A percentile compares a stretch with the other conserved stretches of the same genome.
These are phyloP conservation scores for Epithele typhae DNA, from an alignment of 768 basidiomycete species.

Conservation along the genomic window DNA sequence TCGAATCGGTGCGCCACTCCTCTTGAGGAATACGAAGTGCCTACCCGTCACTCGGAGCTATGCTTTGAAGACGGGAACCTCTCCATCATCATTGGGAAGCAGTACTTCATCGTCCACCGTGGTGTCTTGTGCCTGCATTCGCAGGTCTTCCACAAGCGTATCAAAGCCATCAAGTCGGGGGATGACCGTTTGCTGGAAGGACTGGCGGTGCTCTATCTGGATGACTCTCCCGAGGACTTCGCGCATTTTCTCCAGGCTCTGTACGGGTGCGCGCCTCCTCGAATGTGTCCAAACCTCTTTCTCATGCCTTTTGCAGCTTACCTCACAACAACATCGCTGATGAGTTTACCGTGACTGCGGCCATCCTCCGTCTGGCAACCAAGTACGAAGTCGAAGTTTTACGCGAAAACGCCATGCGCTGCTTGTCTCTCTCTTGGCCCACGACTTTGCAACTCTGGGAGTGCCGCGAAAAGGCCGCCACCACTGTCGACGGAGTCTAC, in stretches of 20 bases:
- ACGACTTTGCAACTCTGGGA: conserved; percentile 63
- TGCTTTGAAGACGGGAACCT: conserved; percentile 71
- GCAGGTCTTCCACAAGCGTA: conserved; percentile 37
- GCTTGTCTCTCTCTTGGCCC: conserved; percentile 55
- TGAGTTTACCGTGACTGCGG: conserved; percentile 50
- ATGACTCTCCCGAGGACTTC: conserved; percentile 55
- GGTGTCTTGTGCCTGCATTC: conserved; percentile 67
- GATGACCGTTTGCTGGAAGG: conserved; percentile 44
- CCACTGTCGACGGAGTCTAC: conserved; percentile 46
- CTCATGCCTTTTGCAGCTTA: not conserved
- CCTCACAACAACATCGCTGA: not conserved
- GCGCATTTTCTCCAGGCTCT: conserved; percentile 56
- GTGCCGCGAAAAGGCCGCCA: conserved; percentile 54
- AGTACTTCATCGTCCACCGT: conserved; percentile 67
- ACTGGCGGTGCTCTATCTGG: conserved; percentile 48
- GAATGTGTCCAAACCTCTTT: conserved; percentile 36
- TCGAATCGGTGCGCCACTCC: conserved; percentile 21
- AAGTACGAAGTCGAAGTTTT: conserved; percentile 59
- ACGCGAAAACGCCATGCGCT: conserved; percentile 51
- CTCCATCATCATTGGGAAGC: conserved; percentile 49
- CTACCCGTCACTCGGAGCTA: conserved; percentile 31
- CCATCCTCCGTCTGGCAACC: conserved; percentile 58
- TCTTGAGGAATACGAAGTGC: conserved; percentile 16
- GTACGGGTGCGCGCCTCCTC: conserved; percentile 38
- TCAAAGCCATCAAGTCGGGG: conserved; percentile 21